A percentile compares a stretch with the other conserved stretches of the same genome.
phyloP scores from a whole-genome alignment of 768 basidiomycete species.

The Phanerodontia chrysosporium region DNA sequence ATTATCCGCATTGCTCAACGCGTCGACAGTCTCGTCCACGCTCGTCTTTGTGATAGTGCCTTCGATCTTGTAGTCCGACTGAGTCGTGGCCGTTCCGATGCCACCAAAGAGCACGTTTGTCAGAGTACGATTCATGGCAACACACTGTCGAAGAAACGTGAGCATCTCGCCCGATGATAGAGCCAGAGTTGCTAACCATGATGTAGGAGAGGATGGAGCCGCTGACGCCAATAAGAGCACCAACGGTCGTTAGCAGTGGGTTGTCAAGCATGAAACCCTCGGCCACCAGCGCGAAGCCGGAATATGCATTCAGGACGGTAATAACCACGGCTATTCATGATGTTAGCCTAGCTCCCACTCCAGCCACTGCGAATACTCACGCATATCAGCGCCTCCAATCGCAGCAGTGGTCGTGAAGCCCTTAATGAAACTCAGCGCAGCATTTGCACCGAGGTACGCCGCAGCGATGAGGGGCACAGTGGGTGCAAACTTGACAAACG shows the following conservation, averaged over 20 bases:
- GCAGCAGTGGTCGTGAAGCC: constrained; percentile 86
- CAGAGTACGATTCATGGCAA: constrained; percentile 87
- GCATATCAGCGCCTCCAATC: constrained; percentile 94
- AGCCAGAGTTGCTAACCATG: constrained; percentile 58
- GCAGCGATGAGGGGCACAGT: constrained; percentile 72
- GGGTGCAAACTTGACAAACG: constrained; percentile 68
- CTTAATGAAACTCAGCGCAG: constrained; percentile 77
- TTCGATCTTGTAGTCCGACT: constrained; percentile 68
- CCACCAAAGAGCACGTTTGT: constrained; percentile 87
- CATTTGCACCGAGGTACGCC: constrained; percentile 68
- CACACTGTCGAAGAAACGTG: constrained; percentile 48
- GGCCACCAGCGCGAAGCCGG: constrained; percentile 86
- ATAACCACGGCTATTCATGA: constrained; percentile 70
- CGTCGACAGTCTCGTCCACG: constrained; percentile 79
- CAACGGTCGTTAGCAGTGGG: constrained; percentile 76
- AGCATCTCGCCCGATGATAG: not conserved
- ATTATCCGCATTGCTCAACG: constrained; percentile 72
- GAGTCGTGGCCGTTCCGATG: constrained; percentile 53
- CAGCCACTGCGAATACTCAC: constrained; percentile 38
- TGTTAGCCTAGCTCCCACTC: not conserved
- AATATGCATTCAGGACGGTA: constrained; percentile 87
- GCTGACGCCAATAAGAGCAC: constrained; percentile 84
- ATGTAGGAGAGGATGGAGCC: constrained; percentile 90
- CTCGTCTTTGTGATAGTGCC: constrained; percentile 74
- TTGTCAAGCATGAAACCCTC: constrained; percentile 94